Base-by-base conservation (phyloP, 2,329 filamentous ascomycete genomes). In the Cercospora nicotianae region DNA sequence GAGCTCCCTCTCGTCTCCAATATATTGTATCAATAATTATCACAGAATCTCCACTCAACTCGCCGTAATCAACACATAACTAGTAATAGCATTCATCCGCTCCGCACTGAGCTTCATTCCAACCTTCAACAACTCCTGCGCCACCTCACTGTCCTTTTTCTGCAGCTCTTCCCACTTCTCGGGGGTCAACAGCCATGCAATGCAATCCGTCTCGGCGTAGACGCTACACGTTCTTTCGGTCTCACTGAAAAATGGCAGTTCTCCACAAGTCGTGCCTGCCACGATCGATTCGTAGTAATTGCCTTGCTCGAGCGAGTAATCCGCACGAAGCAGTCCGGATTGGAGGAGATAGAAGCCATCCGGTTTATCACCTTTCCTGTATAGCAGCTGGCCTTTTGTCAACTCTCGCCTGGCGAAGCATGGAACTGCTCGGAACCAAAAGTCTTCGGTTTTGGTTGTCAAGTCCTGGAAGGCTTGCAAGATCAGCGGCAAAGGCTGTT, bases 51-150 rank as follows among this genome's bases (percentile, higher is more conserved):
- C 53, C 53, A 16, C 33, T 76, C 70, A 81, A 71, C 78, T 79
- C 63, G 79, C 79, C 23, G 78, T 80, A 59, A 81, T 79, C 63
- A 81, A 70, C n/a, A 81, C 79, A 72, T 80, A 80, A 64, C 77
- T 80, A 26, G 87, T 89, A 70, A 90, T 88, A 64, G 86, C 85
- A 75, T 88, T 87, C 93, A 98, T 96, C 73, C 95, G 86, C 85
- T 99, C 95, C 66, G 91, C 96, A 51, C 94, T 98, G 78, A 99
- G 80, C 83, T 97, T 97, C 77, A 99, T 79, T n/a, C 91, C 91
- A 61, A 98, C 89, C 75, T 89, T 90, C 78, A 99, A 80, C 75
- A 99, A 77, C 81, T 99, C 95, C 75, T 88, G 86, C 59, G 93
- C 93, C 67, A 97, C 88, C 48, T 93, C 91, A 0, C 89, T 86